phyloP scores from a whole-genome alignment of 805 yeast species.

The Candida pseudoglaebosa region DNA sequence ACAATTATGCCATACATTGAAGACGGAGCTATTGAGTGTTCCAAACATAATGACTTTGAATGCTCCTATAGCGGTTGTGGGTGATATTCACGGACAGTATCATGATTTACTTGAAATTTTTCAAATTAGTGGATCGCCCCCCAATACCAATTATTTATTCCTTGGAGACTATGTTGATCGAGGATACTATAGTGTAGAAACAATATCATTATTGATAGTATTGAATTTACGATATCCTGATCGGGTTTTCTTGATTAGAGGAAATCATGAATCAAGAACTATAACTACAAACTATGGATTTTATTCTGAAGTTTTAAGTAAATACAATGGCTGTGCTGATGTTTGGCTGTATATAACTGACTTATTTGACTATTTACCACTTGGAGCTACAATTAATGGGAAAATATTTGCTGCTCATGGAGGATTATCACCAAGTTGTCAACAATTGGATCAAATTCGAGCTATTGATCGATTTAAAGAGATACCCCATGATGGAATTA shows the following conservation, averaged over 20 bases:
- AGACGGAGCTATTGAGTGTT: constrained; percentile 73
- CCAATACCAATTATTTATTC: constrained; percentile 89
- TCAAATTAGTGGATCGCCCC: constrained; percentile 88
- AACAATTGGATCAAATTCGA: constrained; percentile 85
- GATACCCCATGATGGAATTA: constrained; percentile 98
- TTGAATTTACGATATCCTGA: constrained; percentile 85
- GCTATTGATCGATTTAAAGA: constrained; percentile 89
- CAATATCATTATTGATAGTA: constrained; percentile 77
- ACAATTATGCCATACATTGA: constrained; percentile 65
- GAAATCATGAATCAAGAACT: constrained; percentile 95
- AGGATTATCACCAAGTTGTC: constrained; percentile 92
- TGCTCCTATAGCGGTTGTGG: constrained; percentile 92
- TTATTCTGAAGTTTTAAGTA: constrained; percentile 88
- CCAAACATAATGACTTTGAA: constrained; percentile 81
- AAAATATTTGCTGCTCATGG: constrained; percentile 95
- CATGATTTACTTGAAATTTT: constrained; percentile 91
- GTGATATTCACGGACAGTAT: constrained; percentile 97
- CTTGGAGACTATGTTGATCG: constrained; percentile 96
- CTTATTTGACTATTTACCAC: constrained; percentile 83
- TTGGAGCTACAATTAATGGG: constrained; percentile 87
- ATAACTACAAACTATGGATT: constrained; percentile 97
- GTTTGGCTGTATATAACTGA: constrained; percentile 93
- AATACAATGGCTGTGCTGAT: constrained; percentile 66
- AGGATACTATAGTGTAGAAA: constrained; percentile 90
- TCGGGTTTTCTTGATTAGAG: constrained; percentile 78